Base-by-base conservation (phyloP, 192 early-diverging fungal species). In the Spizellomyces punctatus region DNA sequence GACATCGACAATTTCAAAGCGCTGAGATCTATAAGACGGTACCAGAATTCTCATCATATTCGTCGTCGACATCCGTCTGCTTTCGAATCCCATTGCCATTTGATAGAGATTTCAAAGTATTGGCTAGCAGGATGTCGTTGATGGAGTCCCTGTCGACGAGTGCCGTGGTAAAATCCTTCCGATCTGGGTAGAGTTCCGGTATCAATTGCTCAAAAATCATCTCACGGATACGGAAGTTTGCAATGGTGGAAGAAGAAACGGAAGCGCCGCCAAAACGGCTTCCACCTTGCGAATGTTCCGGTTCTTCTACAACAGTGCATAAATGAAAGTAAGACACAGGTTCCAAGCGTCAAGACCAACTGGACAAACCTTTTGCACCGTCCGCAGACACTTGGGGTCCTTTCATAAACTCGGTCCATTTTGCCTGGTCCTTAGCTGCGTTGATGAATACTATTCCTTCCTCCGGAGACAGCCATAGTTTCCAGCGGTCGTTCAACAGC, bases 181-280 rank as follows among this genome's bases (percentile, higher is more conserved):
- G 55, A 22, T 73, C 57, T 7, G 80, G 83, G 70, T 80, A 93
- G 3, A 91, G 46, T 8, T 77, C 78, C 6, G 91, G 82, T 10
- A 91, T 79, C 47, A 88, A 78, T 71, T 93, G 90, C 64, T 94
- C 93, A 79, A 89, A 92, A 12, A 94, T 83, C 80, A 91, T 89
- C 9, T 86, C 66, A 46, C 93, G 88, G 41, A 86, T 84, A 50
- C 91, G 88, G 69, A 89, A 91, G 27, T 82, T 83, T 14, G 90
- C 85, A 4, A 85, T 79, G 7, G 76, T 9, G 27, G 27, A 36
- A 12, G 70, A 47, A 57, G 47, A 36, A 61, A 71, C 22, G 60
- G 63, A 19, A 64, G 9, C 43, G 71, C 36, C 21, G 16, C 49
- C 43, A 50, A 17, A 19, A 46, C 70, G 10, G 41, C 46, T n/a